A percentile compares a stretch with the other conserved stretches of the same genome.
phyloP scores from a whole-genome alignment of 306 rosid genomes.

The Notholithocarpus densiflorus region DNA sequence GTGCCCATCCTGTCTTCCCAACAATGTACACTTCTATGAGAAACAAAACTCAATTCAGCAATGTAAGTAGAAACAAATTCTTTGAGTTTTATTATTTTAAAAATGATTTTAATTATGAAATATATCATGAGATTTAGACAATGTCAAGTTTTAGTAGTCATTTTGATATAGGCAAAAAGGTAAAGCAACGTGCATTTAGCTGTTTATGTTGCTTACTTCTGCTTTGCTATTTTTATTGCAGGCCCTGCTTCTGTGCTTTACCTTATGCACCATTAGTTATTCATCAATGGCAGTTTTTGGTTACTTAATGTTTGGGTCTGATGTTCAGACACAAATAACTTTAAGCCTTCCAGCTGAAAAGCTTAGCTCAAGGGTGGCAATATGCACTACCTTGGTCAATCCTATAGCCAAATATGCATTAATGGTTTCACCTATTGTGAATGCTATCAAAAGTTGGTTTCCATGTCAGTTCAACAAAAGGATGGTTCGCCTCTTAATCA shows the following conservation, averaged over 20 bases:
- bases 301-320: conserved; percentile 64
- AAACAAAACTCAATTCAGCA: conserved; percentile 66
- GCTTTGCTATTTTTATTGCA: conserved; percentile 24
- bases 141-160: conserved; percentile 49
- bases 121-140: not conserved
- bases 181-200: too few species aligned
- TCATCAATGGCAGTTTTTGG: conserved; percentile 75
- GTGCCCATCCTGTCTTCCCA: conserved; percentile 90
- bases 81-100: not conserved
- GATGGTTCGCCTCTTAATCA: conserved; percentile 20
- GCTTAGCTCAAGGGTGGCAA: conserved; percentile 60
- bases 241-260: conserved; percentile 62
- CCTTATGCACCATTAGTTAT: conserved; percentile 50
- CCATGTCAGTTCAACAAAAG: conserved; percentile 31
- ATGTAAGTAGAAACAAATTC: conserved; percentile 40
- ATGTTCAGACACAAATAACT: conserved; percentile 58
- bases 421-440: conserved; percentile 62
- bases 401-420: conserved; percentile 75
- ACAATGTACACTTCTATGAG: conserved; percentile 74
- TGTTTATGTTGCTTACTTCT: not conserved
- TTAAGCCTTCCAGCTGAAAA: conserved; percentile 51
- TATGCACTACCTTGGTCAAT: conserved; percentile 67
- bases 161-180: too few species aligned
- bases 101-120: too few species aligned
- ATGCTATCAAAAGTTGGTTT: conserved; percentile 45